Base-by-base conservation (phyloP, 306 rosid species). In the Sicyos edulis region DNA sequence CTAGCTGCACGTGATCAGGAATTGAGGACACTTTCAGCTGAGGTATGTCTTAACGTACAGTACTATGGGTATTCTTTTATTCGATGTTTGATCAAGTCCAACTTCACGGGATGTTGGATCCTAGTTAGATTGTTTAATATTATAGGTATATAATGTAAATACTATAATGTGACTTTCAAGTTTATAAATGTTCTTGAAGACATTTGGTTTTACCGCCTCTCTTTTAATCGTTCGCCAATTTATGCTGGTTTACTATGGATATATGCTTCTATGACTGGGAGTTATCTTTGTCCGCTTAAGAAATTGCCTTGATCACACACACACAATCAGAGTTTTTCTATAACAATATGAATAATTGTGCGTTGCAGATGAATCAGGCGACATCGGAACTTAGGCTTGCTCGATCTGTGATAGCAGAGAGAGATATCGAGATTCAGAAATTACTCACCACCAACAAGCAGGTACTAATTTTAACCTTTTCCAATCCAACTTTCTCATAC, bases 1-100 rank as follows among this genome's bases (percentile, higher is more conserved):
- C 82, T 95, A 75, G 97, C 99, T 54, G 96, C 92, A 50, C 97
- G 97, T 78, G 99, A 95, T 84, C 99, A 95, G 80, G 99, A 95
- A 82, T 79, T 95, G 61, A 83, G 99, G 76, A 91, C 99, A 4
- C 88, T 91, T 75, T 85, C 96, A 19, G 99, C 99, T 7, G 99
- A 95, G 97, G 97, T 95, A 87, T 75, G 75, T 37, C 68, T 62
- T 54, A 5, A 58, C 75, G 19, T 72, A 14, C 79, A 47, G 71
- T 59, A 34, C 70, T 47, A 57, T 17, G 80, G 57, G 10, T 34
- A 64, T 42, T 15, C 47, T 42, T 15, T 2, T 21, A 17, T 19
- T 64, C 15, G 6, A 19, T 64, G 42, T 64, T 64, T 10, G 42
- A 42, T 64, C 12, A 42, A 16, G 5, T 37, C 12, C 16, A 63